Evolutionary conservation across 805 yeast genomes (phyloP).

Genomic region (Schizosaccharomyces octosporus): DNA sequence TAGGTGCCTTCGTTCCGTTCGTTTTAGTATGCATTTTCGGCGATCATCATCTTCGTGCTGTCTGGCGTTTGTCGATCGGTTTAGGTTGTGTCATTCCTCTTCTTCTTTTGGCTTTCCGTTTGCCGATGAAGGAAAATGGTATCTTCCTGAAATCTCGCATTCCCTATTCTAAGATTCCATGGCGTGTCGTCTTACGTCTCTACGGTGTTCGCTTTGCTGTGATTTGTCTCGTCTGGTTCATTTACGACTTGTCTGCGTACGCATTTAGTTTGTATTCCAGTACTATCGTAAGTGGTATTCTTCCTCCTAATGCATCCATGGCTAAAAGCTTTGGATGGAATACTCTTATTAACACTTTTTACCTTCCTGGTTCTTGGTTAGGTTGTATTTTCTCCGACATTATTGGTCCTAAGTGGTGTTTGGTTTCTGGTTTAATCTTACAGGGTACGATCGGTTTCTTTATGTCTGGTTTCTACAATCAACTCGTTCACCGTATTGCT

Average conservation of each 20-base stretch:
- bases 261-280: constrained; percentile 72
- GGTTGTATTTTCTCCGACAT: constrained; percentile 76
- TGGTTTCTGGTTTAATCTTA: constrained; percentile 36
- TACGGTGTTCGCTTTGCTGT: constrained; percentile 60
- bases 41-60: constrained; percentile 41
- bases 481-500: constrained; percentile 36
- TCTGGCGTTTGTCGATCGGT: constrained; percentile 82
- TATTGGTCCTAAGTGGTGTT: constrained; percentile 71
- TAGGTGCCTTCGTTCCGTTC: constrained; percentile 64
- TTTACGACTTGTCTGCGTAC: constrained; percentile 70
- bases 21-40: constrained; percentile 66
- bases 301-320: constrained; percentile 33
- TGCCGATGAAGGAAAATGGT: constrained; percentile 49
- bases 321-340: constrained; percentile 78
- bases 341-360: constrained; percentile 64
- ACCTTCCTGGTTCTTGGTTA: constrained; percentile 67
- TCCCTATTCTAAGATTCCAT: constrained; percentile 39
- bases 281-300: constrained; percentile 33
- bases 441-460: constrained; percentile 65
- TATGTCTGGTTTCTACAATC: constrained; percentile 48
- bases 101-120: constrained; percentile 49
- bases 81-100: constrained; percentile 76
- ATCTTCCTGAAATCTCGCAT: constrained; percentile 47
- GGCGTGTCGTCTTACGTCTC: constrained; percentile 41
- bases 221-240: constrained; percentile 65